These are phyloP conservation scores for Phyllachora maydis DNA, from an alignment of 2,329 filamentous ascomycete genomes.

Conservation along the genomic window DNA sequence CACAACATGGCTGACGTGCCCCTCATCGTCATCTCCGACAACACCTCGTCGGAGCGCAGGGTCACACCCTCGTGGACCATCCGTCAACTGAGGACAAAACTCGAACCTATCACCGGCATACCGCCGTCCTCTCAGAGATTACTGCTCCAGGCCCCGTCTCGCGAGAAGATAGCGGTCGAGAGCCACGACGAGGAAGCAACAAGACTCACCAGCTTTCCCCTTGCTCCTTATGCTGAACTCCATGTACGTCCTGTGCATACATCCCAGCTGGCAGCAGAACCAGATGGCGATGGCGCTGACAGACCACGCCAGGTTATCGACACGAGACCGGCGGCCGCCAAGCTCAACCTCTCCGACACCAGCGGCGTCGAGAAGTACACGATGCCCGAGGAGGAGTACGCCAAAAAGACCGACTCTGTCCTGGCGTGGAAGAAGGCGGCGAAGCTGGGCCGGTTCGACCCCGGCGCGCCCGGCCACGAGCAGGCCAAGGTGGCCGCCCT, in stretches of 20 bases:
- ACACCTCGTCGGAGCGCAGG: conserved; percentile 67
- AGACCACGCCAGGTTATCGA: conserved; percentile 44
- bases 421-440: conserved; percentile 91
- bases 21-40: conserved; percentile 54
- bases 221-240: conserved; percentile 59
- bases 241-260: conserved; percentile 39
- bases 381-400: conserved; percentile 73
- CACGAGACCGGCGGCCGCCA: conserved; percentile 52
- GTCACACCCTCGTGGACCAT: conserved; percentile 88
- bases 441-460: conserved; percentile 91
- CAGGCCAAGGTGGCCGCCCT: conserved; percentile 50
- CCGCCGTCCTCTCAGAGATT: conserved; percentile 64
- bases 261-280: too few species aligned
- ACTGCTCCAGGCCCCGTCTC: conserved; percentile 41
- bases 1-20: conserved; percentile 53
- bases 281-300: conserved; percentile 6
- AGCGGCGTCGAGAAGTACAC: conserved; percentile 74
- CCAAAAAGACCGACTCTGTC: conserved; percentile 68
- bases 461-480: conserved; percentile 53
- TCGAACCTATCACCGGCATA: conserved; percentile 85
- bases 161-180: conserved; percentile 42
- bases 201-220: conserved; percentile 40
- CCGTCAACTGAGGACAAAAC: conserved; percentile 60
- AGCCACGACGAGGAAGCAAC: conserved; percentile 53
- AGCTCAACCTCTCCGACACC: conserved; percentile 64